Base-by-base conservation (phyloP, 805 yeast genomes). In the Teunomyces aglyptinius region DNA sequence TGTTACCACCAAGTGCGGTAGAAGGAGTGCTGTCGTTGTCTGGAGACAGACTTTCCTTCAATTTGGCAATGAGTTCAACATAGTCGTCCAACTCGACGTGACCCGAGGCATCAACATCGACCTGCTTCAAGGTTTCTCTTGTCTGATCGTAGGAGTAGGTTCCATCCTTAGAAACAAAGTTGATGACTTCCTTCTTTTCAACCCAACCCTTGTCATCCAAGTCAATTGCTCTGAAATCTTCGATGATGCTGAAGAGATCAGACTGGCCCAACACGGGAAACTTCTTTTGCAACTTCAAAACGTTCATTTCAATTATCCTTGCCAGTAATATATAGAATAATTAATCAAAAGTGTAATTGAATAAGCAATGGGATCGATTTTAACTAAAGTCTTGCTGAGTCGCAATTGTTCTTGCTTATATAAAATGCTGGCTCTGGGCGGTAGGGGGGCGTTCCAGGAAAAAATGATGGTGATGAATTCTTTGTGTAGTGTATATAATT, bases 11-110 rank as follows among this genome's bases (percentile, higher is more conserved):
- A 26, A 32, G 36, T 52, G 44, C 73, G 62, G 26, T 70, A 55
- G 6, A 64, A 57, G 24, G 51, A 44, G 59, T 47, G 11, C 55
- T 52, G 8, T 60, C 54, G 15, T 54, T 53, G 22, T 51, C 51
- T 19, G 54, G 50, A 12, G 58, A 44, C 26, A 33, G 49, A 3
- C 54, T 29, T 51, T 81, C 92, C 60, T 85, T 85, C 52, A 91
- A 76, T 63, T 89, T 89, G 27, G 96, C 87, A 46, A 86, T 78
- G 57, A 94, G 72, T 55, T 85, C 82, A 28, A 92, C 97, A 61
- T 82, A 94, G 64, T 94, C 99, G 49, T 94, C 99, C 61, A 94
- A 73, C 65, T 94, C 99, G 45, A 94, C 97, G 62, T 88, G 92
- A 20, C 99, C 99, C 4, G 96, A 86, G 12, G 98, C 96, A 69